Base-by-base conservation (phyloP, 1,284 basidiomycete genomes). In the Caloboletus firmus region DNA sequence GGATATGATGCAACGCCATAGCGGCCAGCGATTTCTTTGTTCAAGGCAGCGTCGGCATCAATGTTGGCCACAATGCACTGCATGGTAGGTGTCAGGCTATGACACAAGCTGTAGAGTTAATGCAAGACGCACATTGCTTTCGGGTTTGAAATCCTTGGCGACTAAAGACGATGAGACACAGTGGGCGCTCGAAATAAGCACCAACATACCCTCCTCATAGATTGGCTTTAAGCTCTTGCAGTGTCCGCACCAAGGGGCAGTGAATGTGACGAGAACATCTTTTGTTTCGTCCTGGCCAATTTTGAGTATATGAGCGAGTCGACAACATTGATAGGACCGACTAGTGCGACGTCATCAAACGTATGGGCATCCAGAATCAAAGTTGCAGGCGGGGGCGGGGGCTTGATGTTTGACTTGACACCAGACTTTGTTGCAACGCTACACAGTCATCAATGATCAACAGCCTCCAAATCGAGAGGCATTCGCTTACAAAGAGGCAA, bases 261-360 rank as follows among this genome's bases (percentile, higher is more conserved):
- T 95, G 78, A 95, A 96, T 4, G 94, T 80, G 47, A 97, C 91
- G n/a, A 97, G 76, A 43, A 93, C 91, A 65, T 95, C 81, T 74
- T 94, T 94, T 28, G 81, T 76, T 20, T 80, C 70, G 66, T 95
- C 83, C 87, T 89, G 56, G 12, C 52, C 41, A 8, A 45, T 28
- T 59, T 52, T 64, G 32, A 54, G 40, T 30, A 41, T 36, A 30
- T 22, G 37, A 4, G 8, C 17, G 12, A 31, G 12, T 36, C 31
- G 9, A 49, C n/a, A 40, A 5, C 2, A 42, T 30, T 13, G 32
- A 51, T n/a, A 34, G 54, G 11, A 68, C 81, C 37, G 60, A 86
- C 86, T 64, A 91, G 65, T 15, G 84, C 92, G 52, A 95, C 77
- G 2, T 86, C 78, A 60, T 93, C 82, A 67, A 95, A 96, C 59